Evolutionary conservation across 257 asterid species (phyloP).

Genomic region (Forsythia suspensa): DNA sequence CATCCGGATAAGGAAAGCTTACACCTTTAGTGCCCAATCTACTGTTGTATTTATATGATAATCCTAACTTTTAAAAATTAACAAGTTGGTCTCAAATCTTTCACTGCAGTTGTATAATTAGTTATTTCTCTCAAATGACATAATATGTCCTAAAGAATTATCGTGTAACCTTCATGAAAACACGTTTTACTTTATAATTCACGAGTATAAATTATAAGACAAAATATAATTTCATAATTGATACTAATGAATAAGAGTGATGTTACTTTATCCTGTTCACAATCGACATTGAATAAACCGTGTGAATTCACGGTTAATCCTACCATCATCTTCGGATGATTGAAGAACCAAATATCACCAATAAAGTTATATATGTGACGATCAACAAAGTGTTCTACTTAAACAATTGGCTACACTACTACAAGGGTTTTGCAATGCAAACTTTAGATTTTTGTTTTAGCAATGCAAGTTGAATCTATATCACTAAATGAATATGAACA

Average conservation of each 20-base stretch:
- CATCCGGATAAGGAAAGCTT: conserved; percentile 32
- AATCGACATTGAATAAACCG: too few relatives aligned
- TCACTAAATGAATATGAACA: too few relatives aligned
- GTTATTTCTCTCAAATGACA: background rate
- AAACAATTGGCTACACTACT: too few relatives aligned
- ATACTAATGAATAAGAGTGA: background rate
- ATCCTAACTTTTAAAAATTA: background rate
- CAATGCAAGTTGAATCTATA: too few relatives aligned
- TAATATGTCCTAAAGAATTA: background rate
- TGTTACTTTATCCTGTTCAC: too few relatives aligned
- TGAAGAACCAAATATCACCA: background rate
- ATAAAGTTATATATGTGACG: too few relatives aligned
- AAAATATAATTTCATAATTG: too few relatives aligned
- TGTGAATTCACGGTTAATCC: background rate
- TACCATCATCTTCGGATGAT: background rate
- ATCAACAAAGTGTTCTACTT: too few relatives aligned
- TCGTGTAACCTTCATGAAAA: too few relatives aligned
- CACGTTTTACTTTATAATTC: background rate
- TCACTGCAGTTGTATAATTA: background rate
- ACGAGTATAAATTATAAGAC: too few relatives aligned
- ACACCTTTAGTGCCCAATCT: background rate
- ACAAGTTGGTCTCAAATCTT: background rate
- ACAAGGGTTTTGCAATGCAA: too few relatives aligned
- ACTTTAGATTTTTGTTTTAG: too few relatives aligned
- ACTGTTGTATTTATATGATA: background rate